A percentile compares a stretch with the other conserved stretches of the same genome.
phyloP scores from a whole-genome alignment of 108 stramenopile species.

The Thalassiosira profunda region DNA sequence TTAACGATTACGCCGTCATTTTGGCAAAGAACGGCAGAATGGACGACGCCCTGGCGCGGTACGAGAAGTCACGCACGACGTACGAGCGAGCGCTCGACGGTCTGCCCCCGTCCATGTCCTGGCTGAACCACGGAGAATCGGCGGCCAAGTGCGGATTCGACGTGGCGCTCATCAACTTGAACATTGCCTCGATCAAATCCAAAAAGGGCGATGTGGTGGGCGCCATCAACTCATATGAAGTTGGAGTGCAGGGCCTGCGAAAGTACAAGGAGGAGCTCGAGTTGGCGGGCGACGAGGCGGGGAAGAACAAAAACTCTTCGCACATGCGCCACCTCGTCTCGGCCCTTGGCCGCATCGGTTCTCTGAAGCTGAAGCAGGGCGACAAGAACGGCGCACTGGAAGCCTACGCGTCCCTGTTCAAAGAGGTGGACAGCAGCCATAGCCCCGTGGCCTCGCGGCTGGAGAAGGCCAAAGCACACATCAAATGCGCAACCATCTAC shows the following conservation, averaged over 20 bases:
- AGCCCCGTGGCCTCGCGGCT: constrained; percentile 80
- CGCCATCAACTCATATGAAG: constrained; percentile 78
- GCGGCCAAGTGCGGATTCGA: constrained; percentile 89
- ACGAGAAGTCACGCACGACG: constrained; percentile 72
- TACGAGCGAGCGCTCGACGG: constrained; percentile 64
- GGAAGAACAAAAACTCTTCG: constrained; percentile 73
- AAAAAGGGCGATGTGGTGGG: constrained; percentile 82
- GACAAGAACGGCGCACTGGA: constrained; percentile 82
- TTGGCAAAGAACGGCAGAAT: constrained; percentile 89
- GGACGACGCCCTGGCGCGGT: constrained; percentile 79
- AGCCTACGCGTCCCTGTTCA: constrained; percentile 70
- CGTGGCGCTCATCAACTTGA: constrained; percentile 84
- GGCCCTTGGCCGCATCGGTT: constrained; percentile 85
- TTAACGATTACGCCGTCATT: constrained; percentile 89
- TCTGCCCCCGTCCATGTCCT: constrained; percentile 56
- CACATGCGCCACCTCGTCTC: constrained; percentile 86
- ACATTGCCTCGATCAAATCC: constrained; percentile 90
- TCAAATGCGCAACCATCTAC: constrained; percentile 91
- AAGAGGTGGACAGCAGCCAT: constrained; percentile 68
- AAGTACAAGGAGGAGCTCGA: constrained; percentile 75
- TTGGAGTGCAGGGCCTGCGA: constrained; percentile 78
- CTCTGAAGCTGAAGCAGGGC: constrained; percentile 79
- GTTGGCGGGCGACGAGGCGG: constrained; percentile 50
- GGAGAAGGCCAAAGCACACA: constrained; percentile 89
- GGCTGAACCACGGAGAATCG: constrained; percentile 64